Evolutionary conservation across 176 grass and related monocot genomes (phyloP).

Genomic region (Oryza meridionalis): DNA sequence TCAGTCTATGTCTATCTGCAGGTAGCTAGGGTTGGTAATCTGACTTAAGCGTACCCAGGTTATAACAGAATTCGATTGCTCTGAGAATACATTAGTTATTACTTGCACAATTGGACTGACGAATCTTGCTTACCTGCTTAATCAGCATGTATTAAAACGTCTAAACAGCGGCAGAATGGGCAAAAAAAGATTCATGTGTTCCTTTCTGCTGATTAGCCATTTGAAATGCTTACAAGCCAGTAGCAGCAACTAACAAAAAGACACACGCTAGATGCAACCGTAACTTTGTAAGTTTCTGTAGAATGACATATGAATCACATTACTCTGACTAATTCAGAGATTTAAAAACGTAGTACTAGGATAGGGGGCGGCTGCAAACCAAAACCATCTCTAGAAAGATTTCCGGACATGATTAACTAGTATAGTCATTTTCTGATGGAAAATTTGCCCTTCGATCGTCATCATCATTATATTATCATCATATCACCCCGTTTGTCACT

Average conservation of each 20-base stretch:
- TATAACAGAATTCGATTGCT: neutral
- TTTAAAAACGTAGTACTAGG: neutral
- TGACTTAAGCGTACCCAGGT: neutral
- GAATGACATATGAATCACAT: neutral
- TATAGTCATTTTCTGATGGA: neutral
- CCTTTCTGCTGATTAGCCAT: neutral
- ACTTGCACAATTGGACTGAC: neutral
- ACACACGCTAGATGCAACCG: neutral
- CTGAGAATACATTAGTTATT: neutral
- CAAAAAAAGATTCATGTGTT: neutral
- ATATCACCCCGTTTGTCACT: neutral
- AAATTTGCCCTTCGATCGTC: neutral
- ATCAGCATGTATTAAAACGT: neutral
- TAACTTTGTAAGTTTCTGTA: neutral
- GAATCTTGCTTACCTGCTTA: neutral
- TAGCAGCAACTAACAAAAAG: neutral
- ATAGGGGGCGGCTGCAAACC: neutral
- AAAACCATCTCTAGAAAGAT: neutral
- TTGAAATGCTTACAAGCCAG: too few relatives aligned
- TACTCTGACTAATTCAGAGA: neutral
- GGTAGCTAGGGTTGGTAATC: neutral
- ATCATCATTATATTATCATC: neutral
- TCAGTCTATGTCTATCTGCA: neutral
- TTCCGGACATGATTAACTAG: neutral
- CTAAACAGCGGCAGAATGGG: neutral